Evolutionary conservation across 129 eudicot genomes (phyloP), one percentile per base, ranked within the genome.

Genomic region (Pittosporum tobira): DNA sequence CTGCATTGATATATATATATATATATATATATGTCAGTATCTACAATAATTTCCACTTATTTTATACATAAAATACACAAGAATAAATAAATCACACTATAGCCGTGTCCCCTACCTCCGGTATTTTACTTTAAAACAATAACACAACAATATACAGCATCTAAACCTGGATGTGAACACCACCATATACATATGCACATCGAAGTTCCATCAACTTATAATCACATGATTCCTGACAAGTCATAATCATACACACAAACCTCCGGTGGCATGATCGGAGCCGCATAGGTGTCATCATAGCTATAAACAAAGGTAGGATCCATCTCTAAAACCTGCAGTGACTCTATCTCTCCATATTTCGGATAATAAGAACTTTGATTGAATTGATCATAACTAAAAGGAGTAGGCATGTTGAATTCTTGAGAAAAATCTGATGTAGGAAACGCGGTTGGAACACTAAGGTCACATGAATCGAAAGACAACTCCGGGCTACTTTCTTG

Each of bases 271-370:
- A 54, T 54, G 10, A 54, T 54, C 8, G 56, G 51, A 66, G 48
- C 34, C 50, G 42, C 24, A 6, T 34, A 44, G 36, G 28, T 2
- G 31, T 23, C 50, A 51, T 40, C 56, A 30, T 44, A 23, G 37
- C 56, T 30, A 38, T 44, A 56, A 54, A 48, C 62, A 19, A 66
- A 50, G 11, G 70, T 53, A 46, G 14, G 11, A 30, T 55, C 70
- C 59, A 68, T 65, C 59, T 82, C 82, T 12, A 58, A 49, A 21
- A 74, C 59, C 72, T 78, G 65, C 4, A 73, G 31, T 2, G n/a
- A 57, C 50, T 71, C 79, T 2, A 61, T 26, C n/a, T 71, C 66
- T 40, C 47, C 55, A 50, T 55, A 61, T 40, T 27, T 55, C 23
- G 44, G 26, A 56, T 56, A 10, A 54, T 15, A 56, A 56, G 61